Conservation (phyloP, 2,329 filamentous ascomycete species). For the Allantophomopsis lycopodina region DNA sequence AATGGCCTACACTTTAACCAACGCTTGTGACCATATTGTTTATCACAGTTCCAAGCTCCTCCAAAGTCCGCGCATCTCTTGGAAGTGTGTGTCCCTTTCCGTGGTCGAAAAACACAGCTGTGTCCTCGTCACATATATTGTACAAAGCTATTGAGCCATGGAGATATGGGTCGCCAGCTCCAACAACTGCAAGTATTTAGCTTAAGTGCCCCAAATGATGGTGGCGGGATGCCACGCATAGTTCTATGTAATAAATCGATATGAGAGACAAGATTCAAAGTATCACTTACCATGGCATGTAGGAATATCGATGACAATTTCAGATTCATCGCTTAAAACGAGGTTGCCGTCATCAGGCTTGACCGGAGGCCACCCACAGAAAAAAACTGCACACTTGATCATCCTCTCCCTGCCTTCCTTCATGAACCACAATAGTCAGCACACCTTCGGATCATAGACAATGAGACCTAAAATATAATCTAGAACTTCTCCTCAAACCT, state of each 20-base stretch:
- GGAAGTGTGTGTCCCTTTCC: constrained; percentile 51
- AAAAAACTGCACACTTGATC: constrained; percentile 31
- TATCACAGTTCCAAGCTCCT: constrained; percentile 15
- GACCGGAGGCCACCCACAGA: constrained; percentile 37
- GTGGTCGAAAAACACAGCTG: constrained; percentile 47
- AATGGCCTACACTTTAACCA: no score
- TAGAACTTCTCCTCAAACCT: no score
- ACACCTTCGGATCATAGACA: no score
- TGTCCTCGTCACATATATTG: constrained; percentile 46
- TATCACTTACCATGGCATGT: constrained; percentile 30
- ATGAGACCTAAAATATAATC: no score
- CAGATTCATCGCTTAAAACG: constrained; percentile 32
- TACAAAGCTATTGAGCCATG: constrained; percentile 46
- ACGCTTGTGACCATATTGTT: constrained; percentile 1
- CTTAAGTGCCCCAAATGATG: no score
- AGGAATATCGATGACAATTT: constrained; percentile 33
- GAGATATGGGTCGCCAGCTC: constrained; percentile 44
- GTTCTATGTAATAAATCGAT: no score
- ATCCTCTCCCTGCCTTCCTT: constrained; percentile 14
- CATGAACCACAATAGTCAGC: no score
- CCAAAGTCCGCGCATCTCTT: constrained; percentile 24
- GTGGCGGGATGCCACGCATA: no score
- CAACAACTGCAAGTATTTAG: constrained; percentile 20
- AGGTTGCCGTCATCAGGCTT: constrained; percentile 27
- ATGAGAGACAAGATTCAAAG: not conserved